These are phyloP conservation scores for Emydomyces testavorans DNA, from an alignment of 2,329 filamentous ascomycete genomes.

Conservation along the genomic window DNA sequence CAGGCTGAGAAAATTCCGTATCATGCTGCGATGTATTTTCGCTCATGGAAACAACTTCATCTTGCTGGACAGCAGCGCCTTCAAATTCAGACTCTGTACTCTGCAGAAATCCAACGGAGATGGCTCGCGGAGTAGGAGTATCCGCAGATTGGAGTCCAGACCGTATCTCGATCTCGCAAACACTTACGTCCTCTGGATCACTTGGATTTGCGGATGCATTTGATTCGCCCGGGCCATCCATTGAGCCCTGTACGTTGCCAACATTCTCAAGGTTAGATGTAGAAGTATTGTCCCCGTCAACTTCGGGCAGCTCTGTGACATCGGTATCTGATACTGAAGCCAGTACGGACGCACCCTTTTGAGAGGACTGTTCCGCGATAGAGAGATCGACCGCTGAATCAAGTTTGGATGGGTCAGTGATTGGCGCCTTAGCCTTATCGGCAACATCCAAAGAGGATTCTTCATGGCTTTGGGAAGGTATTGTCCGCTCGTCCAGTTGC, in stretches of 20 bases:
- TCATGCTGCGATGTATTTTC: not conserved
- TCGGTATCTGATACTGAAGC: not conserved
- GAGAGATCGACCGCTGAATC: conserved; percentile 15
- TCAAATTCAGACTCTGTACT: not conserved
- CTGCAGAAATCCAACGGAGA: conserved; percentile 1
- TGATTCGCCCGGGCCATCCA: not conserved
- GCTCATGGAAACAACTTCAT: not conserved
- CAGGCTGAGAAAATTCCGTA: not conserved
- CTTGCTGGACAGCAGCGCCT: not conserved
- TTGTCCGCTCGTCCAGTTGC: not conserved
- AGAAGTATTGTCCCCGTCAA: not conserved
- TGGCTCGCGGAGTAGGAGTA: conserved; percentile 13
- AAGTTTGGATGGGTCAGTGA: conserved; percentile 9
- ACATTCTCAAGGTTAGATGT: not conserved
- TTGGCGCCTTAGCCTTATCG: not conserved
- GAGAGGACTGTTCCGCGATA: not conserved
- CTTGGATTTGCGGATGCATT: not conserved
- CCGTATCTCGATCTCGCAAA: conserved; percentile 9
- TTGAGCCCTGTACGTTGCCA: not conserved
- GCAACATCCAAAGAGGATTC: not conserved
- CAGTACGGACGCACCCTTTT: not conserved
- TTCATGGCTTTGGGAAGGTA: not conserved
- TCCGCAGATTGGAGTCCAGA: conserved; percentile 7
- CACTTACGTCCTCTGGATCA: not conserved
- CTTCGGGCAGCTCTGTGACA: not conserved